Evolutionary conservation across 768 basidiomycete species (phyloP).

Genomic region (Suillus bovinus): DNA sequence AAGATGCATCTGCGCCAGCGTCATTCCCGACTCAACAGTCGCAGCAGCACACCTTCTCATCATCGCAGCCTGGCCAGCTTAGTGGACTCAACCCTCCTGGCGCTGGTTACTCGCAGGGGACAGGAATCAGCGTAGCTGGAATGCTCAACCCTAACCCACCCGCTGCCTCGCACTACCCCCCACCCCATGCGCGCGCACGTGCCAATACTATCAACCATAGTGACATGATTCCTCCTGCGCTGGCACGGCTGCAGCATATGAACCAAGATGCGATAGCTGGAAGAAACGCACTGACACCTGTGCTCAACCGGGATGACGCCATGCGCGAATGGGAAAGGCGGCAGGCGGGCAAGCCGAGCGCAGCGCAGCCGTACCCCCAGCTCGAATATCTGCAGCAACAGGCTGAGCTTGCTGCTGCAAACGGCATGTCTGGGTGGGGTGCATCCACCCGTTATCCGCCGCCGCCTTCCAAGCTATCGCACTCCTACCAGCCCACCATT

Average conservation of each 20-base stretch:
- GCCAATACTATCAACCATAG: slow-evolving; percentile 90
- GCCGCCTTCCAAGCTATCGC: slow-evolving; percentile 33
- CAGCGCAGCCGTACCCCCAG: slow-evolving; percentile 84
- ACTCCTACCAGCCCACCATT: slow-evolving; percentile 42
- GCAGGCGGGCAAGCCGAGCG: slow-evolving; percentile 68
- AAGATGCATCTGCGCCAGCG: background rate
- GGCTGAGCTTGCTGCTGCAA: slow-evolving; percentile 74
- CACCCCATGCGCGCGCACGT: slow-evolving; percentile 59
- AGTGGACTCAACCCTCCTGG: slow-evolving; percentile 14
- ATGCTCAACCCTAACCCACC: slow-evolving; percentile 46
- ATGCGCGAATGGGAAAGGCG: slow-evolving; percentile 96
- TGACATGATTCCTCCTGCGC: slow-evolving; percentile 90
- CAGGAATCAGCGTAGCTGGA: slow-evolving; percentile 23
- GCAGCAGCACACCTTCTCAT: slow-evolving; percentile 27
- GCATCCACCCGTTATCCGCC: slow-evolving; percentile 46
- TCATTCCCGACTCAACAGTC: slow-evolving; percentile 15
- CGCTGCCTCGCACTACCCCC: slow-evolving; percentile 71
- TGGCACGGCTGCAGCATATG: slow-evolving; percentile 88
- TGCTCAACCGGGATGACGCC: slow-evolving; percentile 92
- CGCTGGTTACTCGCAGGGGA: slow-evolving; percentile 20
- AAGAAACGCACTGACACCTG: slow-evolving; percentile 87
- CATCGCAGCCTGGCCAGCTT: slow-evolving; percentile 24
- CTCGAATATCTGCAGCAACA: slow-evolving; percentile 93
- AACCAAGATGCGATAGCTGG: slow-evolving; percentile 77
- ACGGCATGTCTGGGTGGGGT: slow-evolving; percentile 60